A percentile compares a stretch with the other conserved stretches of the same genome.
These are phyloP conservation scores for Cladophialophora chaetospira DNA, from an alignment of 2,329 filamentous ascomycete species.

Conservation along the genomic window DNA sequence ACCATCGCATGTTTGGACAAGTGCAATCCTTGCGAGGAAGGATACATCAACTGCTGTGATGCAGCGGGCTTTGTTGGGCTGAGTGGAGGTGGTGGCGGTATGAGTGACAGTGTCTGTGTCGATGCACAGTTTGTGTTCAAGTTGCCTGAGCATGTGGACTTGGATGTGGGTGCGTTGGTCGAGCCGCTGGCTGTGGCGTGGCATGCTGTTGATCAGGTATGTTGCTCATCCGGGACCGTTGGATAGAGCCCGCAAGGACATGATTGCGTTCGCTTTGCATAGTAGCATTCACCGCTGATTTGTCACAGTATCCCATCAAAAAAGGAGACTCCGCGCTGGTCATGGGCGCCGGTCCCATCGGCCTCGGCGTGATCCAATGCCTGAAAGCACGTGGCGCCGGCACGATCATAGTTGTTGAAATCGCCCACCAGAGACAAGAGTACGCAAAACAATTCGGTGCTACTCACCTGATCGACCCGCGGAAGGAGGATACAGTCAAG, in stretches of 20 bases:
- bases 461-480: constrained; percentile 56
- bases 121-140: constrained; percentile 52
- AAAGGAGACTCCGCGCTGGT: constrained; percentile 55
- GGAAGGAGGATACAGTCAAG: constrained; percentile 49
- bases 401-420: constrained; percentile 61
- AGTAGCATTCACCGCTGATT: neutral
- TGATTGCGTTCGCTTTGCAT: no score
- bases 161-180: constrained; percentile 60
- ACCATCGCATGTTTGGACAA: constrained; percentile 57
- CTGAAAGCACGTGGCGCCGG: constrained; percentile 56
- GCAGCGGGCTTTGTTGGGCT: constrained; percentile 57
- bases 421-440: constrained; percentile 53
- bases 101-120: constrained; percentile 58
- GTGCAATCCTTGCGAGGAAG: constrained; percentile 58
- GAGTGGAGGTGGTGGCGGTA: constrained; percentile 55
- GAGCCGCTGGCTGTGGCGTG: constrained; percentile 66
- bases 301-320: constrained; percentile 44
- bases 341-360: constrained; percentile 65
- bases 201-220: constrained; percentile 58
- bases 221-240: neutral
- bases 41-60: constrained; percentile 61
- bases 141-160: constrained; percentile 54
- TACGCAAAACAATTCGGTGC: constrained; percentile 60
- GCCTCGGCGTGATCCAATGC: constrained; percentile 61
- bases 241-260: no score